These are phyloP conservation scores for Rubus parviflorus DNA, from an alignment of 306 rosid genomes.

Conservation along the genomic window DNA sequence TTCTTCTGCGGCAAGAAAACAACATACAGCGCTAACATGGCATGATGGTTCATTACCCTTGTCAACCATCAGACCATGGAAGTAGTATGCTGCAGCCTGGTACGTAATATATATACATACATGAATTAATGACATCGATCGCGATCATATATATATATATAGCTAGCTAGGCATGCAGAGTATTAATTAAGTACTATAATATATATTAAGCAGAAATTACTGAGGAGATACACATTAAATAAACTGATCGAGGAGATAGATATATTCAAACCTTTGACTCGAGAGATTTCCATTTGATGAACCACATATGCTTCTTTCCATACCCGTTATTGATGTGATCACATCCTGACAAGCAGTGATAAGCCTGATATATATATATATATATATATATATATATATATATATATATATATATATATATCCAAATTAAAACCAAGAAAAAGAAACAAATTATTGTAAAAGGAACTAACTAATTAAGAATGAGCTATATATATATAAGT, in stretches of 20 bases:
- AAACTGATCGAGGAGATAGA: too few relatives aligned
- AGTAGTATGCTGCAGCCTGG: conserved; percentile 96
- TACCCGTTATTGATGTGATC: conserved; percentile 48
- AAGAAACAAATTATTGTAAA: background rate
- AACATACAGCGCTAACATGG: conserved; percentile 65
- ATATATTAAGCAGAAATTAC: too few relatives aligned
- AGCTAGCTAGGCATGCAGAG: too few relatives aligned
- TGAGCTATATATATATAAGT: background rate
- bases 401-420: too few relatives aligned
- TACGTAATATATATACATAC: background rate
- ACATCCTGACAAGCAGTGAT: conserved; percentile 65
- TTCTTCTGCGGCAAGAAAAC: conserved; percentile 94
- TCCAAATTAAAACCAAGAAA: conserved; percentile 29
- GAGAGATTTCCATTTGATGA: conserved; percentile 90
- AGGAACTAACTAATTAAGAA: background rate
- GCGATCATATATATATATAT: too few relatives aligned
- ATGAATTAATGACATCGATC: too few relatives aligned
- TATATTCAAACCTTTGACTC: conserved; percentile 58
- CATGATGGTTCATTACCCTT: conserved; percentile 73
- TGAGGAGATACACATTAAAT: too few relatives aligned
- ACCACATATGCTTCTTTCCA: conserved; percentile 73
- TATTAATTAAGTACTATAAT: too few relatives aligned
- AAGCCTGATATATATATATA: conserved; percentile 54
- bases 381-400: too few relatives aligned
- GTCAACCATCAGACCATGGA: conserved; percentile 87